phyloP scores from a whole-genome alignment of 2,329 filamentous ascomycete species.

The Botrytis hyacinthi region DNA sequence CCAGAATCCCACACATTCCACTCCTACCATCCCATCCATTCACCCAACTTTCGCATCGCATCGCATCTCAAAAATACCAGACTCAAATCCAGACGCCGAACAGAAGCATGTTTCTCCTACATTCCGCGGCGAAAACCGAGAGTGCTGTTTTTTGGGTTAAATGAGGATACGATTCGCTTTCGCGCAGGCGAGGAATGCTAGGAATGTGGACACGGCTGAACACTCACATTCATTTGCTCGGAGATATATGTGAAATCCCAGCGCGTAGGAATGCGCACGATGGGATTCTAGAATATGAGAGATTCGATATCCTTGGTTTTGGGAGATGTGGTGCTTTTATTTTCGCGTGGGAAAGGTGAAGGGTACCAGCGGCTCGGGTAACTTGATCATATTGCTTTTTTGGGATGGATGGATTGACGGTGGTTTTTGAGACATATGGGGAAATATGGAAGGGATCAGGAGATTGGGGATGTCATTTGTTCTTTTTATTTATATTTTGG shows the following conservation, averaged over 20 bases:
- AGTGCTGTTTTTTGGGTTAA: not conserved
- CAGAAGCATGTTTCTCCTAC: not conserved
- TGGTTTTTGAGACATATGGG: not conserved
- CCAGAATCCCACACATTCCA: not conserved
- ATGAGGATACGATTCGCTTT: not conserved
- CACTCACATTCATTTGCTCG: not conserved
- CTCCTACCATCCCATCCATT: too few species aligned
- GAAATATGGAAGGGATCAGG: not conserved
- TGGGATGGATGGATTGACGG: not conserved
- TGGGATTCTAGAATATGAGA: not conserved
- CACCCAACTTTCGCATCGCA: too few species aligned
- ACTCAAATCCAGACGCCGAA: too few species aligned
- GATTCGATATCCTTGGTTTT: not conserved
- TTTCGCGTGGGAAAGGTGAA: not conserved
- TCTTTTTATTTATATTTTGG: not conserved
- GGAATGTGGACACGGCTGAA: not conserved
- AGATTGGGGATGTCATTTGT: not conserved
- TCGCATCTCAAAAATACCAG: too few species aligned
- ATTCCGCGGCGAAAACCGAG: not conserved
- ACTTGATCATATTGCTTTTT: not conserved
- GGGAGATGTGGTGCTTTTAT: not conserved
- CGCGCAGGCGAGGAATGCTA: too few species aligned
- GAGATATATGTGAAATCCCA: too few species aligned
- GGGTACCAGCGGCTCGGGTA: not conserved
- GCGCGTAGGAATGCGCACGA: not conserved